Percentiles rank a stretch among this genome's conserved stretches.
phyloP scores from a whole-genome alignment of 2,329 filamentous ascomycete species.

The Aciculosporium take region DNA sequence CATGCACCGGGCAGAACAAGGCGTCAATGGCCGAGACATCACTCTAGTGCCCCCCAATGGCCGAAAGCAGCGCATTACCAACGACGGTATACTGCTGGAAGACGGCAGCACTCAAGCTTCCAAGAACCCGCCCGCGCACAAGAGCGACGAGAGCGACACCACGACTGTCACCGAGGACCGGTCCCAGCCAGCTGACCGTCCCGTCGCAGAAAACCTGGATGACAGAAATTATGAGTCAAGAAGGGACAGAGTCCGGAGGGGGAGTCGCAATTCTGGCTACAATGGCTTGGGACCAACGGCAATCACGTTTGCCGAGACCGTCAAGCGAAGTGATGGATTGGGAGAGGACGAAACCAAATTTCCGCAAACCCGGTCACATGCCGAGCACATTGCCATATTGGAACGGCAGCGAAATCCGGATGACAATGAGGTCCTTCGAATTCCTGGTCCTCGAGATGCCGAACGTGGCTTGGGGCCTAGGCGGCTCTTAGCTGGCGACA shows the following conservation, averaged over 20 bases:
- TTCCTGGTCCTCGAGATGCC: conserved; percentile 82
- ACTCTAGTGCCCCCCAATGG: conserved; percentile 47
- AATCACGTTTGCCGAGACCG: conserved; percentile 56
- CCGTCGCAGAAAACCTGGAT: conserved; percentile 3
- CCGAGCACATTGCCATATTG: conserved; percentile 78
- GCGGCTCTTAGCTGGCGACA: conserved; percentile 29
- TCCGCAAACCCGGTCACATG: conserved; percentile 40
- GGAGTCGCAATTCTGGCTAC: conserved; percentile 1
- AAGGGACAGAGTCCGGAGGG: neutral
- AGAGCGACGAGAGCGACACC: conserved; percentile 25
- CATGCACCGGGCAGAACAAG: conserved; percentile 37
- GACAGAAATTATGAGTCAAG: neutral
- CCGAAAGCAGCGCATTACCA: conserved; percentile 41
- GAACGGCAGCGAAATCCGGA: conserved; percentile 70
- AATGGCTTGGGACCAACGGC: conserved; percentile 13
- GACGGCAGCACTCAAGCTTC: conserved; percentile 20
- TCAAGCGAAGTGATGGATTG: conserved; percentile 44
- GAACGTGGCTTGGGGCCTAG: conserved; percentile 65
- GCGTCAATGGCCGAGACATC: conserved; percentile 53
- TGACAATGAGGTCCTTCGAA: conserved; percentile 61
- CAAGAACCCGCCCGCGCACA: conserved; percentile 9
- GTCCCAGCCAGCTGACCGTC: neutral
- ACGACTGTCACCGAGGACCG: conserved; percentile 15
- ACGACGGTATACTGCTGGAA: conserved; percentile 42
- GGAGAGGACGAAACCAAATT: conserved; percentile 32